Conservation (phyloP, 2,329 filamentous ascomycete genomes). For the Pyrenophora teres region DNA sequence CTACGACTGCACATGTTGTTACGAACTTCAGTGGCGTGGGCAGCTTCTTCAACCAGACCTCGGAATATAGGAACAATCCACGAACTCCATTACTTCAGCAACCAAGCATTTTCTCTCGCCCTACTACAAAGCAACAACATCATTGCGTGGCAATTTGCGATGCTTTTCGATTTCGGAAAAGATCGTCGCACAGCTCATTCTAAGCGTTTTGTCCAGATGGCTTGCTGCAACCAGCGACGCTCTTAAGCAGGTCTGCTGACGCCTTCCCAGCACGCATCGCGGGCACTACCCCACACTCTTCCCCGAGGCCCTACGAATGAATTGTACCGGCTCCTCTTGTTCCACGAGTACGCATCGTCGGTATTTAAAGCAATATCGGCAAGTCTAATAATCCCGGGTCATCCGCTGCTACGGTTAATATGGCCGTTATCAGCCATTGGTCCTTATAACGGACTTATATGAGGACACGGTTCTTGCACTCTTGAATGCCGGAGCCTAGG, state of each 20-base stretch:
- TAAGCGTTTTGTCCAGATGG: too few relatives aligned
- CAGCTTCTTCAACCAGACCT: too few relatives aligned
- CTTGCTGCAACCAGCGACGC: too few relatives aligned
- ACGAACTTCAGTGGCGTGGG: not conserved
- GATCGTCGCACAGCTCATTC: too few relatives aligned
- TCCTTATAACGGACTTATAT: constrained; percentile 21
- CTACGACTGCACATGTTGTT: not conserved
- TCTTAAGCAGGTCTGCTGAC: constrained; percentile 7
- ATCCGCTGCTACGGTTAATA: constrained; percentile 25
- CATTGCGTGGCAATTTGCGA: too few relatives aligned
- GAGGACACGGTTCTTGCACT: constrained; percentile 21
- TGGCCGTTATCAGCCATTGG: constrained; percentile 20
- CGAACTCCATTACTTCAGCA: too few relatives aligned
- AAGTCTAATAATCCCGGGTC: constrained; percentile 20
- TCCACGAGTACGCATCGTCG: constrained; percentile 20
- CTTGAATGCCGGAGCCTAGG: constrained; percentile 19
- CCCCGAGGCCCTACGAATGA: constrained; percentile 2
- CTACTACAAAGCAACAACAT: too few relatives aligned
- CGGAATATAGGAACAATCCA: too few relatives aligned
- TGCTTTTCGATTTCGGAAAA: too few relatives aligned
- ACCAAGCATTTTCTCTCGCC: too few relatives aligned
- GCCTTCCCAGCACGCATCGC: constrained; percentile 6
- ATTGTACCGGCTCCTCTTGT: constrained; percentile 21
- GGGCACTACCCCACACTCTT: constrained; percentile 19
- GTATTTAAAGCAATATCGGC: constrained; percentile 36